These are phyloP conservation scores for Spiraea crenata DNA, from an alignment of 331 rosid genomes.

Conservation along the genomic window DNA sequence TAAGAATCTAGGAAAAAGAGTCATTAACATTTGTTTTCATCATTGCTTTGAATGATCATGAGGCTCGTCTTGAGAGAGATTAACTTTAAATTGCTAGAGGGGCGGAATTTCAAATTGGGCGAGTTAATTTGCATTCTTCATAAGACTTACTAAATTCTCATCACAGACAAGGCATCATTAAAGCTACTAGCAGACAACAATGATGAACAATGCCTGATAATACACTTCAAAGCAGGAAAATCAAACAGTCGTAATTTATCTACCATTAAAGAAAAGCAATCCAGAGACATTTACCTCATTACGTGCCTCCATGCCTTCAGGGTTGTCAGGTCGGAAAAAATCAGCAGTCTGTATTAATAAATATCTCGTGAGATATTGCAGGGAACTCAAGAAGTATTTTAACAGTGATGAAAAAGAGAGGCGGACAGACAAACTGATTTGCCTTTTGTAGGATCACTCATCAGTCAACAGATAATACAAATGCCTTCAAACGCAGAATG, in stretches of 20 bases:
- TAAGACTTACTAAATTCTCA: background rate
- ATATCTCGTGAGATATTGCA: slow-evolving; percentile 14
- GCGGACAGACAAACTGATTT: slow-evolving; percentile 2
- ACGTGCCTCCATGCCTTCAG: slow-evolving; percentile 97
- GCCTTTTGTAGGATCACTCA: slow-evolving; percentile 8
- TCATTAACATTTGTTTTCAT: background rate
- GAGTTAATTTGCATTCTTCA: background rate
- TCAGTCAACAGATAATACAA: slow-evolving; percentile 7
- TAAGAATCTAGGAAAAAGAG: background rate
- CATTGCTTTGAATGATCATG: background rate
- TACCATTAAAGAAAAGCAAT: slow-evolving; percentile 11
- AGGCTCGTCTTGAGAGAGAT: background rate
- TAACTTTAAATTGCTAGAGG: background rate
- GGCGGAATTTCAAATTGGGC: background rate
- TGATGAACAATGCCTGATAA: background rate
- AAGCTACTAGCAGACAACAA: background rate
- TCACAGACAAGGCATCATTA: slow-evolving; percentile 5
- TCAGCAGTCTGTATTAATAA: slow-evolving; percentile 76
- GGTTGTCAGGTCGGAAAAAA: slow-evolving; percentile 95
- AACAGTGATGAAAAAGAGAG: background rate
- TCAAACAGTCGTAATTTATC: background rate
- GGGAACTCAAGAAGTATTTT: background rate
- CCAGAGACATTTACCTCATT: slow-evolving; percentile 68
- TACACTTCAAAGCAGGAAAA: background rate
- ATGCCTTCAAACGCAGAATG: background rate